Conservation (phyloP, 805 yeast species). For the Debaryomyces tyrocola region DNA sequence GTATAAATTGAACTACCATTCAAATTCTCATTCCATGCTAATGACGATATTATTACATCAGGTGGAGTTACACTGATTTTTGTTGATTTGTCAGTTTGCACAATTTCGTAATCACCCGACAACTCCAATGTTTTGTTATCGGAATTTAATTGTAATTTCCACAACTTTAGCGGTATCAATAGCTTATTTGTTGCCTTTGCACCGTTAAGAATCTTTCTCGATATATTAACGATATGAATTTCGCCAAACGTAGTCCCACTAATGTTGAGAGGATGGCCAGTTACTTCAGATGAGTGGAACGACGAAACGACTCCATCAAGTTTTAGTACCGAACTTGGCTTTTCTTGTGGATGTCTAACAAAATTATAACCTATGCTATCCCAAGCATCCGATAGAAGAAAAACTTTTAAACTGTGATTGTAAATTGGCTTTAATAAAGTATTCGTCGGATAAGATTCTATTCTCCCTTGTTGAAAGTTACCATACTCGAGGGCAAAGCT, state of each 20-base stretch:
- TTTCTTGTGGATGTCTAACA: constrained; percentile 35
- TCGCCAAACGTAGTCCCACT: constrained; percentile 38
- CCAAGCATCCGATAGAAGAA: constrained; percentile 23
- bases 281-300: constrained; percentile 26
- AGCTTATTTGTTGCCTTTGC: constrained; percentile 35
- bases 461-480: constrained; percentile 28
- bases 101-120: constrained; percentile 27
- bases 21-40: constrained; percentile 59
- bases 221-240: constrained; percentile 33
- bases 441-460: constrained; percentile 22
- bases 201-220: constrained; percentile 37
- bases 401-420: constrained; percentile 25
- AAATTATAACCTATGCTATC: constrained; percentile 31
- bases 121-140: constrained; percentile 16
- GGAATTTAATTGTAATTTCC: constrained; percentile 22
- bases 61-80: constrained; percentile 44
- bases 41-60: constrained; percentile 46
- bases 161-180: constrained; percentile 40
- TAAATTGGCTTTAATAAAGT: constrained; percentile 28
- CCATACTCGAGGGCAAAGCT: constrained; percentile 23
- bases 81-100: constrained; percentile 29
- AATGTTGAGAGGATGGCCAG: constrained; percentile 39
- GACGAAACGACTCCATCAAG: constrained; percentile 32
- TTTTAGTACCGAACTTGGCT: constrained; percentile 27
- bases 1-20: constrained; percentile 49